Base-by-base conservation (phyloP, 257 asterid species). In the Forsythia viridissima region DNA sequence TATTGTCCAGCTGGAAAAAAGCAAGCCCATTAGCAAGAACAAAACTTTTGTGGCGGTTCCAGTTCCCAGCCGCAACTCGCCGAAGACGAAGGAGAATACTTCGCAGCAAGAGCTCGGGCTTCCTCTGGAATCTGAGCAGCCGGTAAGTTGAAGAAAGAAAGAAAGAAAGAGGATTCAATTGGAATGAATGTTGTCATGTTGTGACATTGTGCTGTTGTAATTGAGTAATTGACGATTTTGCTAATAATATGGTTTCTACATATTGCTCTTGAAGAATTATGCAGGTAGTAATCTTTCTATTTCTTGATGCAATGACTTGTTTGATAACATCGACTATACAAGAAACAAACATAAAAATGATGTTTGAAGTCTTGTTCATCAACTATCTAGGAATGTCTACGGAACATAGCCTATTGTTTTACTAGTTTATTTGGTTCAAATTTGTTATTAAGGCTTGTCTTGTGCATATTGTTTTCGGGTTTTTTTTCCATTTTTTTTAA, bases 1-100 rank as follows among this genome's bases (percentile, higher is more conserved):
- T 69, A 8, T 74, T 44, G 98, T 94, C 38, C 93, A 87, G 91
- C 97, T 94, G 51, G 93, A 91, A 57, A 91, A 91, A 83, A 77
- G 93, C 85, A 77, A 87, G 16, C 99, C 99, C 76, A 85, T 95
- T 52, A 95, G 98, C 85, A 95, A 95, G 92, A 93, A 80, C 76
- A 93, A 93, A 84, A 68, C 93, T 0, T 93, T 90, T 42, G 48
- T 89, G 88, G 99, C 98, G 55, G 55, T 89, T 7, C 90, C 99
- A 13, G 89, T 76, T 1, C 82, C 91, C 8, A 9, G 10, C 0
- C 84, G 97, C 42, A 65, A 76, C 71, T 69, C 73, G 5, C 66
- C 82, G 13, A 90, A 81, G 73, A 63, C 78, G 38, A 75, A 73
- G 73, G 84, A 4, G 16, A 86, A 71, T 34, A 84, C 77, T 55